phyloP scores from a whole-genome alignment of 768 basidiomycete genomes.

The Boletus pseudo-olivaceus region DNA sequence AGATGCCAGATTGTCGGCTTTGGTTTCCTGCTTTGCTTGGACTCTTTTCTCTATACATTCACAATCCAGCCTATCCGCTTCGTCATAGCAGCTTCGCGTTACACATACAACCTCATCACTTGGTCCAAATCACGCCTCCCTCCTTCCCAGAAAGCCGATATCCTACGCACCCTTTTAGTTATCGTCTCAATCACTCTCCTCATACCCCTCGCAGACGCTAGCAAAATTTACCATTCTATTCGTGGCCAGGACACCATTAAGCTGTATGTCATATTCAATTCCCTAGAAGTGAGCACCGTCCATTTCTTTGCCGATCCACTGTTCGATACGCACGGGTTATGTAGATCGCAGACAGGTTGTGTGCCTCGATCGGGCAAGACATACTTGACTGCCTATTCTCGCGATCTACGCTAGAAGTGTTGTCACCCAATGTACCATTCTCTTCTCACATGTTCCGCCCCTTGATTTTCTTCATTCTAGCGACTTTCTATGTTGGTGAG shows the following conservation, averaged over 20 bases:
- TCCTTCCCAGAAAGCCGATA: conserved; percentile 88
- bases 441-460: conserved; percentile 71
- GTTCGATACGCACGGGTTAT: neutral
- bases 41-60: conserved; percentile 97
- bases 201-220: conserved; percentile 84
- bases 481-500: conserved; percentile 79
- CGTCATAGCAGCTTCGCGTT: conserved; percentile 56
- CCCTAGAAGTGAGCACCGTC: conserved; percentile 75
- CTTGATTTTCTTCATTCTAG: conserved; percentile 78
- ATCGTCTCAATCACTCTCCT: conserved; percentile 70
- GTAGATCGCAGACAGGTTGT: conserved; percentile 91
- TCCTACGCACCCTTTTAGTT: conserved; percentile 78
- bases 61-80: conserved; percentile 95
- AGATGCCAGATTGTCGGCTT: conserved; percentile 75
- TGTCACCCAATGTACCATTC: conserved; percentile 60
- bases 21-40: conserved; percentile 90
- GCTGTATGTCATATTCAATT: conserved; percentile 98
- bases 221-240: conserved; percentile 97
- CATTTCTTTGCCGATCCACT: neutral
- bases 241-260: conserved; percentile 99
- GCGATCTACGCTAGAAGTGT: conserved; percentile 75
- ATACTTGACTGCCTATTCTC: conserved; percentile 96
- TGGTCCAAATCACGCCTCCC: conserved; percentile 58
- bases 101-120: conserved; percentile 48
- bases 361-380: conserved; percentile 96